Evolutionary conservation across 2,329 filamentous ascomycete species (phyloP).

Genomic region (Dendryphion nanum): DNA sequence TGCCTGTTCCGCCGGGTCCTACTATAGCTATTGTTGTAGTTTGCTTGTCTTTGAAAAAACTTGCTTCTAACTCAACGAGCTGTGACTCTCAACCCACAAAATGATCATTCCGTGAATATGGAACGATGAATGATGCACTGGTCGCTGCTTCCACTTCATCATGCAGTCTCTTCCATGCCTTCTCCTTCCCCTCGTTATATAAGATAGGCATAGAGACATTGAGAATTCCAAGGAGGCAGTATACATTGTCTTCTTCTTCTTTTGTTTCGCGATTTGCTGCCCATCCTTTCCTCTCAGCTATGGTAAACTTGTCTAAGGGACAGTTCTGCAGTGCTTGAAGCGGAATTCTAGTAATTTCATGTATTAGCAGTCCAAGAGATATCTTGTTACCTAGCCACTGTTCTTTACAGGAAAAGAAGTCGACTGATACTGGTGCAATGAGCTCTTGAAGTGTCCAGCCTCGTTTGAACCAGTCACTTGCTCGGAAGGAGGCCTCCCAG

Average conservation of each 20-base stretch:
- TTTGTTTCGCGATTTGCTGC: conserved; percentile 17
- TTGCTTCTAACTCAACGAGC: too few species aligned
- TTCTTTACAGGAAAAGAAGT: conserved; percentile 14
- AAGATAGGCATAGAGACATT: conserved; percentile 13
- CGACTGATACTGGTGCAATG: conserved; percentile 10
- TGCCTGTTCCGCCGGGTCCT: conserved; percentile 9
- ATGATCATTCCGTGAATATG: too few species aligned
- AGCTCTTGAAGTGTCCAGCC: too few species aligned
- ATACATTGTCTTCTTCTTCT: conserved; percentile 25
- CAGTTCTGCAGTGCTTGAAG: conserved; percentile 10
- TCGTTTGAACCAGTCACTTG: too few species aligned
- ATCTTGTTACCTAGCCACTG: conserved; percentile 10
- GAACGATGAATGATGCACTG: too few species aligned
- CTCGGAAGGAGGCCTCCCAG: too few species aligned
- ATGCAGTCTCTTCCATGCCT: conserved; percentile 10
- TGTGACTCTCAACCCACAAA: too few species aligned
- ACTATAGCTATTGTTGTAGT: too few species aligned
- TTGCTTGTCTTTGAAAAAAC: too few species aligned
- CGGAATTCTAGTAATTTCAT: conserved; percentile 15
- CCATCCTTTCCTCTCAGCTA: conserved; percentile 17
- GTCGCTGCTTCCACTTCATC: too few species aligned
- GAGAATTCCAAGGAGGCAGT: conserved; percentile 23
- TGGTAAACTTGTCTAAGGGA: conserved; percentile 16
- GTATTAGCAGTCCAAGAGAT: conserved; percentile 11
- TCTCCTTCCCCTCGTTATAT: conserved; percentile 21